Percentiles rank a stretch among this genome's conserved stretches.
These are phyloP conservation scores for Terfezia claveryi DNA, from an alignment of 495 filamentous ascomycete genomes.

Conservation along the genomic window DNA sequence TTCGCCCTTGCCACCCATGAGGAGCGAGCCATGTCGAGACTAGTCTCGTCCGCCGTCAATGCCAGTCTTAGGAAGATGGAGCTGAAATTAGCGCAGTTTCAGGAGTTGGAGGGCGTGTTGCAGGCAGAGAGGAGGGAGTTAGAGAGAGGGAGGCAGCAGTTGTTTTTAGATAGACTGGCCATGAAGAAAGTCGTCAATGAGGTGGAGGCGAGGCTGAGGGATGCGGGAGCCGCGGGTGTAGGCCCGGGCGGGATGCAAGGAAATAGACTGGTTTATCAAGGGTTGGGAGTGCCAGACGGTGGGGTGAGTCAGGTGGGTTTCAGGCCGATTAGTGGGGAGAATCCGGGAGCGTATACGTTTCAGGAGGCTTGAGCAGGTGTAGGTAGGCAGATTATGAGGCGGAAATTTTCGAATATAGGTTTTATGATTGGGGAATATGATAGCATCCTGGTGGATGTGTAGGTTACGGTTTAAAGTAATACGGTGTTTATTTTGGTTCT, in stretches of 20 bases:
- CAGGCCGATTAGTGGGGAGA: constrained; percentile 45
- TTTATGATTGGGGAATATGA: too few relatives aligned
- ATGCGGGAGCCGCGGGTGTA: constrained; percentile 18
- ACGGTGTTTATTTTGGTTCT: too few relatives aligned
- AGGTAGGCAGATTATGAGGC: too few relatives aligned
- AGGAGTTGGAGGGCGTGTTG: constrained; percentile 78
- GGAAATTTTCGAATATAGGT: too few relatives aligned
- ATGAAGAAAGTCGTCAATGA: constrained; percentile 74
- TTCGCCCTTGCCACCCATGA: constrained; percentile 80
- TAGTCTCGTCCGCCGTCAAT: constrained; percentile 60
- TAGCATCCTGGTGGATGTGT: too few relatives aligned
- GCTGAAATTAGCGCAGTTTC: constrained; percentile 55
- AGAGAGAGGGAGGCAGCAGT: constrained; percentile 69
- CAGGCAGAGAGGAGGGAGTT: constrained; percentile 83
- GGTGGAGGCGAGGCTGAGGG: constrained; percentile 52
- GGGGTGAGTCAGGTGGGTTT: constrained; percentile 24
- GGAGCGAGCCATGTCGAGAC: constrained; percentile 83
- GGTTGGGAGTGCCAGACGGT: neutral
- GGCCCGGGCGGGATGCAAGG: neutral
- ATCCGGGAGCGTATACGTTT: constrained; percentile 19
- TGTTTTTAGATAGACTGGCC: constrained; percentile 74
- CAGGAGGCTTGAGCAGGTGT: neutral
- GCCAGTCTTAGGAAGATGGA: constrained; percentile 21
- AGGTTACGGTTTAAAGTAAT: too few relatives aligned
- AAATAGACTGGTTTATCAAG: neutral